Conservation (phyloP, 805 yeast species). For the Candida glaebosa region DNA sequence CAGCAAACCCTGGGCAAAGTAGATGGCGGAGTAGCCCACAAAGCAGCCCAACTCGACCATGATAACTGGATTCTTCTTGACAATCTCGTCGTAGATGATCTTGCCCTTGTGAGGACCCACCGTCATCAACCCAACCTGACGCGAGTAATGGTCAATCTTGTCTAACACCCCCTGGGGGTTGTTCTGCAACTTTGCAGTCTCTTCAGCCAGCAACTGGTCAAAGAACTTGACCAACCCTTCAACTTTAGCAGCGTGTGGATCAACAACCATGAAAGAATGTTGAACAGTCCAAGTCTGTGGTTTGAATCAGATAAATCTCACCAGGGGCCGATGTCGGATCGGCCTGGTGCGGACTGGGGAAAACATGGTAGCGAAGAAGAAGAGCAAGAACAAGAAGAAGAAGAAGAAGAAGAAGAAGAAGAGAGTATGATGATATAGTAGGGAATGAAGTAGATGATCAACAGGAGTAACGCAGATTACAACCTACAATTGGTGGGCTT, state of each 20-base stretch:
- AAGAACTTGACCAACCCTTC: conserved; percentile 21
- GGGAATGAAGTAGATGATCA: too few species aligned
- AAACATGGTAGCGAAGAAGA: too few species aligned
- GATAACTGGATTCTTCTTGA: conserved; percentile 18
- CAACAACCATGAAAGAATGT: neutral
- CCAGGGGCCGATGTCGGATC: too few species aligned
- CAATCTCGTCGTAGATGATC: conserved; percentile 21
- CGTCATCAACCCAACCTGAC: conserved; percentile 22
- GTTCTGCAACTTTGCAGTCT: conserved; percentile 21
- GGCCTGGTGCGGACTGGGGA: too few species aligned
- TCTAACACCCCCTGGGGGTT: conserved; percentile 30
- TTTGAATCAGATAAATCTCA: too few species aligned
- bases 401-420: too few species aligned
- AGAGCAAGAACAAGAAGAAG: too few species aligned
- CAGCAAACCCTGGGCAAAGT: conserved; percentile 25
- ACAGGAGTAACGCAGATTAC: too few species aligned
- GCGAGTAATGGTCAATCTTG: conserved; percentile 25
- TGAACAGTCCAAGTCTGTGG: too few species aligned
- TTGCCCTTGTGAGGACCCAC: conserved; percentile 31
- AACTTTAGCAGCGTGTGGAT: conserved; percentile 17
- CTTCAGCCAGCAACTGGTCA: conserved; percentile 18
- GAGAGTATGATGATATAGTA: too few species aligned
- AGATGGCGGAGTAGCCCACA: conserved; percentile 36
- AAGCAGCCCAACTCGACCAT: conserved; percentile 33
- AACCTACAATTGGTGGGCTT: too few species aligned